Base-by-base conservation (phyloP, 2,329 filamentous ascomycete genomes). In the Diaporthe aspalathi region DNA sequence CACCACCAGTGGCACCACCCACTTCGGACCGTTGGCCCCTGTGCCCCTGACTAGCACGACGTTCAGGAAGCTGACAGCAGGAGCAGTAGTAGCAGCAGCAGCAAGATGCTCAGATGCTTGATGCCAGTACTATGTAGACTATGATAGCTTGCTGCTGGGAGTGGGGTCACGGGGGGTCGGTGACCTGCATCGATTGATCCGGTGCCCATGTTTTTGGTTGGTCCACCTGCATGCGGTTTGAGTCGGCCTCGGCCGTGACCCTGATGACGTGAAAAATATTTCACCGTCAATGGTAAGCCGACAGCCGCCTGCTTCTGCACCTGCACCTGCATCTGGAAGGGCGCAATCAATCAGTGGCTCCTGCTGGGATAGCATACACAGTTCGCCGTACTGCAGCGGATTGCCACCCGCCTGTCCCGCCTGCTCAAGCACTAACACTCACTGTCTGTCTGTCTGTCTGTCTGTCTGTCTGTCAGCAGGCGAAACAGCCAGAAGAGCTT, bases 401-500 rank as follows among this genome's bases (percentile, higher is more conserved):
- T 35, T 38, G 27, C 54, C 32, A 24, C 32, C 43, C 40, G 57
- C 57, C 29, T 49, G 27, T 63, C 43, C 45, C 60, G 24, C 24
- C 20, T 60, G 22, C 17, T 17, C 38, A 60, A n/a, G n/a, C n/a
- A n/a, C n/a, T n/a, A n/a, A n/a, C n/a, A n/a, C n/a, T n/a, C n/a
- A n/a, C n/a, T n/a, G n/a, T n/a, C n/a, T n/a, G n/a, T n/a, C n/a
- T n/a, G n/a, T n/a, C n/a, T n/a, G n/a, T n/a, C n/a, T n/a, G n/a
- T n/a, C n/a, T n/a, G 32, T 5, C 32, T 32, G 32, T 60, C 56
- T 60, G 60, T 65, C 60, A 65, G 60, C 60, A 50, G 29, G 60
- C 43, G 60, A 65, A 65, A 50, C 60, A 20, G 43, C 43, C 60
- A 63, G 57, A 63, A 63, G 32, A 47, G n/a, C n/a, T n/a, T n/a